Evolutionary conservation across 148 eudicot species (phyloP).

Genomic region (Linanthus parryae): DNA sequence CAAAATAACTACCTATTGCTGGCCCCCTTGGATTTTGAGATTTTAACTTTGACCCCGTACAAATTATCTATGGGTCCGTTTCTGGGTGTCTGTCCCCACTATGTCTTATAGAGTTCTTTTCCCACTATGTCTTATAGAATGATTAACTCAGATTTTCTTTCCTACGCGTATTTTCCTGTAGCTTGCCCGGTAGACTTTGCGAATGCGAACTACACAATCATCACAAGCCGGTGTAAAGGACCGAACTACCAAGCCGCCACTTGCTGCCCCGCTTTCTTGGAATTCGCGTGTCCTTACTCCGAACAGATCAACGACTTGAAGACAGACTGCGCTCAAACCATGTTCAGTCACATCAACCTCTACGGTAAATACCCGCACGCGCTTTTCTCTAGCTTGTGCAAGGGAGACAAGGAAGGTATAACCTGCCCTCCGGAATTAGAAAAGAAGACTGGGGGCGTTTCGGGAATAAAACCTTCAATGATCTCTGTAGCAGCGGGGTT

Average conservation of each 20-base stretch:
- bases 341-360: conserved; percentile 71
- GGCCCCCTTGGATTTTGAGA: background rate
- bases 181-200: conserved; percentile 65
- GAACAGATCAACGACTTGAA: conserved; percentile 35
- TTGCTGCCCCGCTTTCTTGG: conserved; percentile 47
- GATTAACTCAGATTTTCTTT: background rate
- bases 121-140: background rate
- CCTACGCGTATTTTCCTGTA: conserved; percentile 15
- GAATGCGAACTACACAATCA: conserved; percentile 64
- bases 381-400: conserved; percentile 58
- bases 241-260: conserved; percentile 36
- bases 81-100: background rate
- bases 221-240: conserved; percentile 87
- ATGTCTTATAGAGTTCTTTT: too few species aligned
- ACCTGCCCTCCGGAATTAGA: conserved; percentile 18
- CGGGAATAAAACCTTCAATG: conserved; percentile 1
- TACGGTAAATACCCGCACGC: conserved; percentile 79
- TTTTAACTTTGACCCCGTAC: too few species aligned
- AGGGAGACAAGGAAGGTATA: conserved; percentile 49
- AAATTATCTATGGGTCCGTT: background rate
- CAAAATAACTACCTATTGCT: background rate
- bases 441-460: background rate
- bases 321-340: conserved; percentile 50
- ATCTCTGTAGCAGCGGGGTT: conserved; percentile 9
- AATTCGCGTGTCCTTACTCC: conserved; percentile 48